A percentile compares a stretch with the other conserved stretches of the same genome.
phyloP scores from a whole-genome alignment of 257 asterid genomes.

The Solanum pinnatisectum region DNA sequence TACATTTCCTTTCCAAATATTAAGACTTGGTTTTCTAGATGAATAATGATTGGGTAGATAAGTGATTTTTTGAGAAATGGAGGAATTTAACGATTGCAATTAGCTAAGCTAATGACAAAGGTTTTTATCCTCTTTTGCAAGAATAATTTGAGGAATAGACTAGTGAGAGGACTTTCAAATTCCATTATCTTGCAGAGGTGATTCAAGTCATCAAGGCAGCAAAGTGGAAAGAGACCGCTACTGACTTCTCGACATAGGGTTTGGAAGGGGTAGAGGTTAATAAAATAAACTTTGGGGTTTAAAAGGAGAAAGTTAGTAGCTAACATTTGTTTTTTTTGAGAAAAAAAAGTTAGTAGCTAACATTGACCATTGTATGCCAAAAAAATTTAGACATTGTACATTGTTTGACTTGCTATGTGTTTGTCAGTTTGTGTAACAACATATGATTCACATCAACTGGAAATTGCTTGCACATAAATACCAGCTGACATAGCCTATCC shows the following conservation, averaged over 20 bases:
- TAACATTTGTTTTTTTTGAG: too few relatives aligned
- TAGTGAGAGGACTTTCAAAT: background rate
- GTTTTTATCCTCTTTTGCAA: background rate
- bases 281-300: background rate
- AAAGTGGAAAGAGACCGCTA: background rate
- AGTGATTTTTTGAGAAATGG: background rate
- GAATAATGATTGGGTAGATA: background rate
- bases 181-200: background rate
- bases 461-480: background rate
- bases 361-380: background rate
- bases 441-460: background rate
- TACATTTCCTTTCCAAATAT: conserved; percentile 6
- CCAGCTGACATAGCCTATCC: background rate
- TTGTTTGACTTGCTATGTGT: background rate
- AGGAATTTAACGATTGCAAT: background rate
- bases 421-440: background rate
- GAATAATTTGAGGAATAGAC: background rate
- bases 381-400: background rate
- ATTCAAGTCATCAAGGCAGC: background rate
- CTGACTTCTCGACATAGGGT: background rate
- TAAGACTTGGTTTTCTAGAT: background rate
- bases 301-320: background rate
- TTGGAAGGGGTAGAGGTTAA: background rate
- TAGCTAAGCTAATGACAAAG: background rate
- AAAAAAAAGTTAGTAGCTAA: background rate